Conservation (phyloP, 495 filamentous ascomycete genomes). For the Hyaloscypha bicolor region DNA sequence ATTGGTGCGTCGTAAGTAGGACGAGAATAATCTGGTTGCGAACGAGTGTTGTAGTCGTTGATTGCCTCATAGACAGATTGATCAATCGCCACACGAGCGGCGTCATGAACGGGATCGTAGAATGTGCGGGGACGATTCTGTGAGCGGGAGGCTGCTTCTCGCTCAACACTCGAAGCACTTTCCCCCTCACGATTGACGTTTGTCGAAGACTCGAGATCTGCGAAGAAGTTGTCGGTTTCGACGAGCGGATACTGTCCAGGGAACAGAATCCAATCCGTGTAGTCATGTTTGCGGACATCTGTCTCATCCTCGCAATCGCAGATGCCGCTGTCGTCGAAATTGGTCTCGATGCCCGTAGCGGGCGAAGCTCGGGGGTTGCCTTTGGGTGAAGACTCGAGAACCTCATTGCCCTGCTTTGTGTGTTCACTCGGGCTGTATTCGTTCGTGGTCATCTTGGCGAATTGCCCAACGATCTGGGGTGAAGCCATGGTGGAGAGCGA, state of each 20-base stretch:
- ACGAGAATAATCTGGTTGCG: background rate
- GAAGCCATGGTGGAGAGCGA: slow-evolving; percentile 14
- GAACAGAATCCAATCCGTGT: slow-evolving; percentile 18
- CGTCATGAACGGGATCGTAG: slow-evolving; percentile 14
- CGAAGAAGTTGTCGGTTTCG: slow-evolving; percentile 12
- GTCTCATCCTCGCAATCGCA: slow-evolving; percentile 13
- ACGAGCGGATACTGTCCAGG: background rate
- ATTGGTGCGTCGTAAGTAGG: background rate
- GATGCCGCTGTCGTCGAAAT: slow-evolving; percentile 13
- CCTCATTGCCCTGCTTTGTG: background rate
- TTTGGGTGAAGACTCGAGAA: slow-evolving; percentile 3
- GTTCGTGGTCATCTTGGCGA: slow-evolving; percentile 5
- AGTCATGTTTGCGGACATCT: slow-evolving; percentile 6
- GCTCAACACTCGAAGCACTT: background rate
- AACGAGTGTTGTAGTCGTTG: background rate
- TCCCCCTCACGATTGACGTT: slow-evolving; percentile 14
- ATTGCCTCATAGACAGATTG: slow-evolving; percentile 6
- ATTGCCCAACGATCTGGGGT: background rate
- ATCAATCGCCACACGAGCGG: slow-evolving; percentile 6
- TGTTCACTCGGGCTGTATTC: background rate
- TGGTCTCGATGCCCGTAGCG: background rate
- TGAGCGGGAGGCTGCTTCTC: background rate
- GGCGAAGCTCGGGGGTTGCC: background rate
- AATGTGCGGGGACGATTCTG: background rate
- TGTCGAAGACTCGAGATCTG: slow-evolving; percentile 8